Evolutionary conservation across 768 basidiomycete genomes (phyloP), one percentile per base, ranked within the genome.

Genomic region (Boletales sp.): DNA sequence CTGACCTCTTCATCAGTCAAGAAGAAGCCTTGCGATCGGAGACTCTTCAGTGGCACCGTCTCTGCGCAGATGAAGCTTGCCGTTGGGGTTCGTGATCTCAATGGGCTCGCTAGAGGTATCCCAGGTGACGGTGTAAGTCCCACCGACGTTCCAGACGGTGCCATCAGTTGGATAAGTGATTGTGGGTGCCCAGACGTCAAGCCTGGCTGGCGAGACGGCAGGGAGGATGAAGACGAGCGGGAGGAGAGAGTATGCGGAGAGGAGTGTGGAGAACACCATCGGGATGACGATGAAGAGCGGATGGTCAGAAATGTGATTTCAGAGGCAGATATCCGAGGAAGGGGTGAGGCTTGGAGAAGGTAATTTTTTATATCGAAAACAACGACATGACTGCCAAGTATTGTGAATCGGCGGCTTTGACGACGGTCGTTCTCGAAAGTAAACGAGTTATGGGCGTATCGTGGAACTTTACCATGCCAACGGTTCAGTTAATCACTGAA

Each of bases 101-200:
- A 50, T 24, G 24, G 24, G 80, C 21, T 69, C 50, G 46, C 62
- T 57, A 18, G 75, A 68, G 7, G 61, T 68, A 51, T 79, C 65
- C 80, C 80, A 82, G 32, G 69, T 70, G 52, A 82, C 77, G 43
- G 58, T 68, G 47, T 71, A 72, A 8, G 50, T 62, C 15, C 58
- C 24, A 8, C 78, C 77, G 15, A 69, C 68, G 24, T 53, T 54
- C 80, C 80, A 82, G 38, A 71, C 59, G 11, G 69, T 65, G 18
- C 54, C 63, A 3, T 56, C 57, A 12, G 53, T 31, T 2, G 80
- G 80, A 36, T 60, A 69, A 29, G 57, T 57, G 50, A 82, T 65
- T n/a, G 61, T 65, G 1, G 80, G 80, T 1, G 67, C 71, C 61
- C 70, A 81, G 8, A 81, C 78, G 48, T 81, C 79, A 34, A 75